A percentile compares a stretch with the other conserved stretches of the same genome.
These are phyloP conservation scores for Symbiotaphrina buchneri DNA, from an alignment of 495 filamentous ascomycete genomes.

Conservation along the genomic window DNA sequence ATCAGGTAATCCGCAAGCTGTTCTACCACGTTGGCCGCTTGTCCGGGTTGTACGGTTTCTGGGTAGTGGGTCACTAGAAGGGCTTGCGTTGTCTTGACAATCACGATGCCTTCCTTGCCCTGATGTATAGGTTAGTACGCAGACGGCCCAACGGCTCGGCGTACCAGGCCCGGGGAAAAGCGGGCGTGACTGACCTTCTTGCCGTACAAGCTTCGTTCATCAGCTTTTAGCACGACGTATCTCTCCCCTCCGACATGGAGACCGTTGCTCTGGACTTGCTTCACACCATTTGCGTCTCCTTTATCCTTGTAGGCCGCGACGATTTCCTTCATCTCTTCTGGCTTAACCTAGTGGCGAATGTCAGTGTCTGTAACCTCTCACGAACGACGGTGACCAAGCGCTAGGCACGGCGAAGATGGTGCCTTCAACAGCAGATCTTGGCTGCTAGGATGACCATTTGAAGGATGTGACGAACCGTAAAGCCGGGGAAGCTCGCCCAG, in stretches of 20 bases:
- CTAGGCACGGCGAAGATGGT: background rate
- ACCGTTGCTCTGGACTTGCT: slow-evolving; percentile 30
- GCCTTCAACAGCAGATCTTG: background rate
- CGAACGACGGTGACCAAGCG: background rate
- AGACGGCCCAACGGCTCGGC: background rate
- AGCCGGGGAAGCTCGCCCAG: slow-evolving; percentile 54
- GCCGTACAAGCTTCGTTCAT: slow-evolving; percentile 60
- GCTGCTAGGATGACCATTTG: background rate
- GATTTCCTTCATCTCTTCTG: slow-evolving; percentile 38
- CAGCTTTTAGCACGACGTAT: slow-evolving; percentile 50
- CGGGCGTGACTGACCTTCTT: slow-evolving; percentile 40
- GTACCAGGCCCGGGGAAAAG: background rate
- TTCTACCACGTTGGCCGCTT: slow-evolving; percentile 39
- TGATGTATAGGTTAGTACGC: slow-evolving; percentile 12
- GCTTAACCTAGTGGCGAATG: slow-evolving; percentile 20
- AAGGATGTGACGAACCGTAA: slow-evolving; percentile 36
- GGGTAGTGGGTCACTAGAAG: slow-evolving; percentile 72
- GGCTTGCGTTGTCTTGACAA: slow-evolving; percentile 65
- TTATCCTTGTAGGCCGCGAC: slow-evolving; percentile 20
- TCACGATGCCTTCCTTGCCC: slow-evolving; percentile 61
- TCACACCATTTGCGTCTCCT: slow-evolving; percentile 20
- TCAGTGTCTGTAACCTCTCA: too few relatives aligned
- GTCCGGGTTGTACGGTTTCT: slow-evolving; percentile 41
- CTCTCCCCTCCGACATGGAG: slow-evolving; percentile 46
- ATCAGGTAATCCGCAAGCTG: slow-evolving; percentile 55